Evolutionary conservation across 2,329 filamentous ascomycete species (phyloP).

Genomic region (Ophiocordyceps unilateralis): DNA sequence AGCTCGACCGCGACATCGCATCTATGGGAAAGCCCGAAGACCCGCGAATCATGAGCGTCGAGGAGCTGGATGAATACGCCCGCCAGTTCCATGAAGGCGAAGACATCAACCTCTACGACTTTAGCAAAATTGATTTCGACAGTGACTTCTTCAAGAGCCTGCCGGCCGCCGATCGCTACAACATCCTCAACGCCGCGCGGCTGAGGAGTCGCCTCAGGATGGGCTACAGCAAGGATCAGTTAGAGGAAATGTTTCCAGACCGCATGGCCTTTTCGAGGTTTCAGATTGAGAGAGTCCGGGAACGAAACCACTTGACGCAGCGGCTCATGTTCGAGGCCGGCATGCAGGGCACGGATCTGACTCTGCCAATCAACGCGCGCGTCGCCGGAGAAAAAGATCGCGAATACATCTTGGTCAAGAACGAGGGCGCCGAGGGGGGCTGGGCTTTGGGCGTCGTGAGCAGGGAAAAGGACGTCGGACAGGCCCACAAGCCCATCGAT

Average conservation of each 20-base stretch:
- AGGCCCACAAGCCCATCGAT: conserved; percentile 79
- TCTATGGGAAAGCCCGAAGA: conserved; percentile 84
- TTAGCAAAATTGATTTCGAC: conserved; percentile 96
- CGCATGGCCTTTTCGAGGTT: conserved; percentile 95
- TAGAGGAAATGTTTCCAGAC: conserved; percentile 93
- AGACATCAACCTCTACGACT: conserved; percentile 84
- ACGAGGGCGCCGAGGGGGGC: conserved; percentile 84
- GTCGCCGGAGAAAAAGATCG: conserved; percentile 74
- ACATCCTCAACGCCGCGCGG: conserved; percentile 88
- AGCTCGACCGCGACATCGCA: conserved; percentile 61
- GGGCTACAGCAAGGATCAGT: conserved; percentile 90
- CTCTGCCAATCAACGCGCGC: conserved; percentile 46
- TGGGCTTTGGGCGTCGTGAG: conserved; percentile 93
- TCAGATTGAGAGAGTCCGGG: conserved; percentile 83
- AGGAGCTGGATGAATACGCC: conserved; percentile 88
- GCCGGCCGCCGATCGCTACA: conserved; percentile 81
- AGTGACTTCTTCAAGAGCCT: conserved; percentile 88
- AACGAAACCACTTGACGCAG: conserved; percentile 89
- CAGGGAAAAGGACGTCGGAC: conserved; percentile 62
- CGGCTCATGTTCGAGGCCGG: conserved; percentile 87
- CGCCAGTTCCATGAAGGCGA: conserved; percentile 82
- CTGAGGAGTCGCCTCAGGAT: conserved; percentile 78
- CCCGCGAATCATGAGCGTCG: conserved; percentile 87
- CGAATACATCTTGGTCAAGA: conserved; percentile 93
- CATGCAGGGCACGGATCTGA: conserved; percentile 62